Conservation (phyloP, 2,329 filamentous ascomycete species). For the Xylariaceae sp. region DNA sequence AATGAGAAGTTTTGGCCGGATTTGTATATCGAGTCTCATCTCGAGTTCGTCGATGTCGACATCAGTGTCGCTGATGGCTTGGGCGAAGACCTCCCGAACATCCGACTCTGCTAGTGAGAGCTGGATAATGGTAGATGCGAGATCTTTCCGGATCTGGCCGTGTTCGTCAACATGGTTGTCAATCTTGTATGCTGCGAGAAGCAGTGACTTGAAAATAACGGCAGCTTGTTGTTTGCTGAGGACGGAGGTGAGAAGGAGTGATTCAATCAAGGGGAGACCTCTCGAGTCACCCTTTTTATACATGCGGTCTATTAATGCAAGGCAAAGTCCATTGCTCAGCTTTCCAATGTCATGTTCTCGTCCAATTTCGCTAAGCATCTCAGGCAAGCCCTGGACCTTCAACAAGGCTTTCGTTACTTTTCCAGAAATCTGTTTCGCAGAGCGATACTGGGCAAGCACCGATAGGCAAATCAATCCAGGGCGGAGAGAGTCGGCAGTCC, state of each 20-base stretch:
- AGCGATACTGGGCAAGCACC: conserved; percentile 76
- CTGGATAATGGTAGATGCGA: conserved; percentile 63
- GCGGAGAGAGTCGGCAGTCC: conserved; percentile 67
- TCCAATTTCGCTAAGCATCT: conserved; percentile 57
- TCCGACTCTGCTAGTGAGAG: conserved; percentile 58
- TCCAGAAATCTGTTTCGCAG: conserved; percentile 63
- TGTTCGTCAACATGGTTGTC: conserved; percentile 51
- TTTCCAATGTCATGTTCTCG: conserved; percentile 65
- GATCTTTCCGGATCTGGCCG: conserved; percentile 55
- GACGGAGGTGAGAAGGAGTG: conserved; percentile 56
- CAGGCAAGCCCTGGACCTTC: conserved; percentile 57
- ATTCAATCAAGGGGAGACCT: conserved; percentile 56
- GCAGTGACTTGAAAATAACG: conserved; percentile 62
- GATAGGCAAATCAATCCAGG: conserved; percentile 76
- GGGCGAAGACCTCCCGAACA: conserved; percentile 60
- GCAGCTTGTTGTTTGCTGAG: conserved; percentile 60
- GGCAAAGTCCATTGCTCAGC: conserved; percentile 66
- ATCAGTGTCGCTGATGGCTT: conserved; percentile 62
- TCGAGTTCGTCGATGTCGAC: conserved; percentile 73
- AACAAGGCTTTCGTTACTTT: conserved; percentile 67
- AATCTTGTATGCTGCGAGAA: conserved; percentile 57
- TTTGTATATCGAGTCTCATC: conserved; percentile 66
- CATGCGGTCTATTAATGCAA: conserved; percentile 60
- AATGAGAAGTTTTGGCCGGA: conserved; percentile 55
- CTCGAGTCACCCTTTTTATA: conserved; percentile 55